Conservation (phyloP, 768 basidiomycete species). For the Amanita exitialis region DNA sequence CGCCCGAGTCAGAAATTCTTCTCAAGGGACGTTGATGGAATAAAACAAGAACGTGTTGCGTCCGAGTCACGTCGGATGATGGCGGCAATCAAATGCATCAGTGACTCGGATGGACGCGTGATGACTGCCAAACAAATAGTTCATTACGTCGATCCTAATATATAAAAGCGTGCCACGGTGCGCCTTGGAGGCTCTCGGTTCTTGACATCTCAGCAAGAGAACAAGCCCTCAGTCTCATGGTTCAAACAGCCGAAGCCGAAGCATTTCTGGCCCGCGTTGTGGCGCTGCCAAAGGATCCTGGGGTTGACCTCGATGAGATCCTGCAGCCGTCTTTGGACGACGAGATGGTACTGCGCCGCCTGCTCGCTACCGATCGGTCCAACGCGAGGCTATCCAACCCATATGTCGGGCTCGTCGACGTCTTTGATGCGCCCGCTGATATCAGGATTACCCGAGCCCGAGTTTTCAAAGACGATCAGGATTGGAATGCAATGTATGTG, state of each 20-base stretch:
- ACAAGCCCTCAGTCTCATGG: neutral
- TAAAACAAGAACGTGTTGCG: no score
- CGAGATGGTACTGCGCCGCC: conserved; percentile 1
- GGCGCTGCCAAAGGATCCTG: neutral
- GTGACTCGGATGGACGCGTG: no score
- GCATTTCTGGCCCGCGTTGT: neutral
- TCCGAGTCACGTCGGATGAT: no score
- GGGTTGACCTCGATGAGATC: neutral
- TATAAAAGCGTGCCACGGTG: neutral
- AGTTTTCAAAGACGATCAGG: conserved; percentile 1
- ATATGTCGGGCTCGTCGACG: conserved; percentile 3
- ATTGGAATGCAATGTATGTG: conserved; percentile 2
- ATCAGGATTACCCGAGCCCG: conserved; percentile 7
- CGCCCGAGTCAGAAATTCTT: no score
- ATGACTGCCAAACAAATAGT: no score
- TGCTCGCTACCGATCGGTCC: conserved; percentile 2
- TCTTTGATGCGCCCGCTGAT: neutral
- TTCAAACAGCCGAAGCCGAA: conserved; percentile 5
- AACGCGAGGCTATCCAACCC: conserved; percentile 2
- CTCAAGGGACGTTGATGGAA: no score
- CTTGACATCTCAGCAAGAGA: neutral
- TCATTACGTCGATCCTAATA: no score
- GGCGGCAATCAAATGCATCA: no score
- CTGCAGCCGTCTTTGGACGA: conserved; percentile 5
- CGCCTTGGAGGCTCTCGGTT: neutral